These are phyloP conservation scores for Phytophthora crassamura DNA, from an alignment of 352 stramenopile genomes.

Conservation along the genomic window DNA sequence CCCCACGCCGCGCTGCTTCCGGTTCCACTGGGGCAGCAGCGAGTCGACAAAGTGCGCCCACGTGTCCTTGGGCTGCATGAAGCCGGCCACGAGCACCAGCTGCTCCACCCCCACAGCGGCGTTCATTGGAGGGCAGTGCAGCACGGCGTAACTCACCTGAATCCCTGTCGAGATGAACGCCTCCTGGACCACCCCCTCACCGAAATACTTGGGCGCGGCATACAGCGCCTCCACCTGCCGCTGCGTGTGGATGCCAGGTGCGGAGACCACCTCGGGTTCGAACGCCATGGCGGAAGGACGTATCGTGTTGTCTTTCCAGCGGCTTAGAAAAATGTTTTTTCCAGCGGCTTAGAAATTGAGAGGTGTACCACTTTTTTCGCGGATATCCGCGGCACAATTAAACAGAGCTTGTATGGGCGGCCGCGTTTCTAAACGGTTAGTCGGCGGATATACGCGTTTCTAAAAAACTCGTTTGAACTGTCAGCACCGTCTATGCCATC, in stretches of 20 bases:
- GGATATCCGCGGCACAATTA: too few species aligned
- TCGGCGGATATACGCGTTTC: too few species aligned
- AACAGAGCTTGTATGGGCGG: too few species aligned
- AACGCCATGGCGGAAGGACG: conserved; percentile 20
- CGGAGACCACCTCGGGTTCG: conserved; percentile 29
- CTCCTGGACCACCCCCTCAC: conserved; percentile 20
- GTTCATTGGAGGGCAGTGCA: conserved; percentile 34
- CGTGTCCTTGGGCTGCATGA: conserved; percentile 61
- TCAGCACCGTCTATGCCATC: too few species aligned
- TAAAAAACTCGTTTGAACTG: too few species aligned
- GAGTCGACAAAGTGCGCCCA: conserved; percentile 59
- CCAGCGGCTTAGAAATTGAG: too few species aligned
- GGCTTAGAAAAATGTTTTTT: too few species aligned
- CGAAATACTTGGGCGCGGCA: conserved; percentile 50
- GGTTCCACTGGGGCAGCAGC: conserved; percentile 50
- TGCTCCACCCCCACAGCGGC: conserved; percentile 42
- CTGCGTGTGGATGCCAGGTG: conserved; percentile 43
- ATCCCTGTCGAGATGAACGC: conserved; percentile 49
- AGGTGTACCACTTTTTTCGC: too few species aligned
- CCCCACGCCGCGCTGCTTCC: conserved; percentile 31
- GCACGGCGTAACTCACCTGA: conserved; percentile 57
- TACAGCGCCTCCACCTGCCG: conserved; percentile 60
- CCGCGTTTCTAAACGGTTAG: too few species aligned
- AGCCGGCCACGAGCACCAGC: conserved; percentile 63
- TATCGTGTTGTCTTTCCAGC: conserved; percentile 6